Evolutionary conservation across 805 yeast genomes (phyloP), one percentile per base, ranked within the genome.

Genomic region (Ogataea nitratoaversa): DNA sequence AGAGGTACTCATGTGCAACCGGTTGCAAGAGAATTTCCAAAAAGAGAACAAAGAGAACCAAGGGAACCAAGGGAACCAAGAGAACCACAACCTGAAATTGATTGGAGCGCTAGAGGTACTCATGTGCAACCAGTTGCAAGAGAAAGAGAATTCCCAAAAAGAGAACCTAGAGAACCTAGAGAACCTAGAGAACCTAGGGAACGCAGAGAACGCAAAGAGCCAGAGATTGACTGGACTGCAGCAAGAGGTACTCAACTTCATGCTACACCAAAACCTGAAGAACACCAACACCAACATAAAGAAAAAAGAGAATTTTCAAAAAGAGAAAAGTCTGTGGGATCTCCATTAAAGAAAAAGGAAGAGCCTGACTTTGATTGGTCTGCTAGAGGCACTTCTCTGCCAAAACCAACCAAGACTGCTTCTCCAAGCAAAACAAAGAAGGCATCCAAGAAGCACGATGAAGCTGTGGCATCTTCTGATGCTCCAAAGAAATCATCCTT

Each of bases 151-250:
- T 41, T 38, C 37, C 16, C 23, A 18, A 23, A 22, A 19, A 41
- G 49, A 56, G 63, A 22, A 52, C 59, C 57, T 37, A 52, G 62
- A 42, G 66, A 56, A 46, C 54, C 50, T 58, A 50, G 49, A 49
- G 56, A 42, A 44, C 66, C 61, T 45, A 46, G 54, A 41, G 54
- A 40, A 44, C 67, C 66, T 48, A 66, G 71, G 60, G 66, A 64
- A 46, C 77, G 66, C 48, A 66, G 71, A 60, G 66, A 64, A 46
- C 77, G 51, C 65, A 70, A 70, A 54, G 81, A 72, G 53, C 76
- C 78, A 34, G 73, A 71, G 25, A 57, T 75, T 27, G 78, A 73
- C 49, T 74, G 78, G 78, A 65, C 67, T 24, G 44, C 65, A 20
- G 63, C 57, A 13, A 55, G 65, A 53, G 60, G 55, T 30, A 18